These are phyloP conservation scores for Mycosarcoma maydis DNA, from an alignment of 1,284 basidiomycete species.

Conservation along the genomic window DNA sequence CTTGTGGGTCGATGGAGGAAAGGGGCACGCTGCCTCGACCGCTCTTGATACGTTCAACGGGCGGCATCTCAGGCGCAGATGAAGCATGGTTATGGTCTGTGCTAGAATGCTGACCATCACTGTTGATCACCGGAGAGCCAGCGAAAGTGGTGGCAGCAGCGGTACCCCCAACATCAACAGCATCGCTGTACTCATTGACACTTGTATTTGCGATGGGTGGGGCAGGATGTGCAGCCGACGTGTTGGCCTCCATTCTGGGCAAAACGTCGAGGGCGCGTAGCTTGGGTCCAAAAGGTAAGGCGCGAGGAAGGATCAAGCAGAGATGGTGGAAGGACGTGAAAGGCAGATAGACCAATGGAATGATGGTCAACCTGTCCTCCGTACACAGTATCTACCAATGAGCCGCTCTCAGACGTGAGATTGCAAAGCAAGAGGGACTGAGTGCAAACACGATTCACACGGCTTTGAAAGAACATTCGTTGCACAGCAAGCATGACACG, in stretches of 20 bases:
- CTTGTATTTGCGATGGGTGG: slow-evolving; percentile 13
- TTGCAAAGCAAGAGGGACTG: too few relatives aligned
- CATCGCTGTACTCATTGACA: slow-evolving; percentile 7
- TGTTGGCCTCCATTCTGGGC: slow-evolving; percentile 20
- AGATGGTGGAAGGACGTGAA: too few relatives aligned
- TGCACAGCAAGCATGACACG: too few relatives aligned
- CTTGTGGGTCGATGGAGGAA: slow-evolving; percentile 36
- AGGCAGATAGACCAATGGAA: too few relatives aligned
- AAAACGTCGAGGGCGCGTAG: too few relatives aligned
- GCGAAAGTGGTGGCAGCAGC: slow-evolving; percentile 17
- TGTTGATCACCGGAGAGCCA: slow-evolving; percentile 8
- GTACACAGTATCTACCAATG: too few relatives aligned
- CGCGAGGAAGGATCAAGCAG: too few relatives aligned
- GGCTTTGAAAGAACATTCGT: too few relatives aligned
- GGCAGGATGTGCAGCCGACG: slow-evolving; percentile 16
- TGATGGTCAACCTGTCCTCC: too few relatives aligned
- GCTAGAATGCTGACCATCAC: background rate
- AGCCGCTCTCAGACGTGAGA: too few relatives aligned
- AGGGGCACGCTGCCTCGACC: slow-evolving; percentile 26
- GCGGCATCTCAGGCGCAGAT: slow-evolving; percentile 11
- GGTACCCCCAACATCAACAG: background rate
- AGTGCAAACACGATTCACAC: too few relatives aligned
- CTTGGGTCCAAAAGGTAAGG: too few relatives aligned
- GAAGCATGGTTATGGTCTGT: slow-evolving; percentile 4
- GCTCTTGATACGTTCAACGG: slow-evolving; percentile 21